Percentiles rank a stretch among this genome's conserved stretches.
phyloP scores from a whole-genome alignment of 176 grass and related monocot genomes.

The Aegilops umbellulata region DNA sequence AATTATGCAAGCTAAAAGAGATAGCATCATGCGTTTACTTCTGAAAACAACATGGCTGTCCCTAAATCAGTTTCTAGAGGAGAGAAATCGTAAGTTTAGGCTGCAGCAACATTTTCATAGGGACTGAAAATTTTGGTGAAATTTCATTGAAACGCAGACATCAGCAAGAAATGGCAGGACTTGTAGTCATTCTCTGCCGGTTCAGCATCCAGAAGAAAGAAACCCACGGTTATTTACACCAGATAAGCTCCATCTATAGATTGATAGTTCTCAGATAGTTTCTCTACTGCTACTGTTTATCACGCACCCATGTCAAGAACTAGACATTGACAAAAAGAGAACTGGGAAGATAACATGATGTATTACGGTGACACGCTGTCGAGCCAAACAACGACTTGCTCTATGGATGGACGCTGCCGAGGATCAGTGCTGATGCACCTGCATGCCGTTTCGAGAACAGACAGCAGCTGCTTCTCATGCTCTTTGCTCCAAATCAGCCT shows the following conservation, averaged over 20 bases:
- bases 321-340: conserved; percentile 17
- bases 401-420: conserved; percentile 69
- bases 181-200: not conserved
- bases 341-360: not conserved
- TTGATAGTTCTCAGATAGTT: conserved; percentile 15
- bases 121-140: not conserved
- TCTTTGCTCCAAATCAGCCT: conserved; percentile 61
- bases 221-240: not conserved
- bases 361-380: conserved; percentile 38
- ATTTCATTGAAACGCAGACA: not conserved
- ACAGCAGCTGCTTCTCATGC: conserved; percentile 69
- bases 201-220: not conserved
- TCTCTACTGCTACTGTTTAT: conserved; percentile 15
- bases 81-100: not conserved
- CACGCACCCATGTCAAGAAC: conserved; percentile 26
- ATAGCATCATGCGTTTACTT: not conserved
- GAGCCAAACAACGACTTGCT: conserved; percentile 78
- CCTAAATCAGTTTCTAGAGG: not conserved
- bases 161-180: not conserved
- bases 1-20: not conserved
- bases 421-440: conserved; percentile 74
- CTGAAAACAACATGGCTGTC: not conserved
- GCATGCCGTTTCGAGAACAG: conserved; percentile 67
- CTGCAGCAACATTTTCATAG: not conserved
- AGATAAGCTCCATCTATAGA: not conserved